Evolutionary conservation across 768 basidiomycete genomes (phyloP).

Genomic region (Pulveroboletus frians): DNA sequence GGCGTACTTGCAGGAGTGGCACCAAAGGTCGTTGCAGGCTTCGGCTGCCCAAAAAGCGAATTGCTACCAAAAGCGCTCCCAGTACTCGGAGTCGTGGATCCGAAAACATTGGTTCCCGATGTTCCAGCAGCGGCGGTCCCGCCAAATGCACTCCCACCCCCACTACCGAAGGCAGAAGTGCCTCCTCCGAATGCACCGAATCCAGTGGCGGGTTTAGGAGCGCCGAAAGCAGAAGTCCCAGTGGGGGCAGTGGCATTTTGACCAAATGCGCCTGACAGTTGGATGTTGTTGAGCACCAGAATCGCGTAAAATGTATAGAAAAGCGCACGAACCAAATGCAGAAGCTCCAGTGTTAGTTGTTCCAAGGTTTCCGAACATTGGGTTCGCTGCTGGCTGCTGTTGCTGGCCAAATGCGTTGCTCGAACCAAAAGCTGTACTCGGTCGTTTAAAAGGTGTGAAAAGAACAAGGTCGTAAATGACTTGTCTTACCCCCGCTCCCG

Average conservation of each 20-base stretch:
- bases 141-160: constrained; percentile 39
- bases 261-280: constrained; percentile 36
- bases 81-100: constrained; percentile 28
- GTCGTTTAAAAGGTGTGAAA: constrained; percentile 21
- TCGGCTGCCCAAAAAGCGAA: constrained; percentile 56
- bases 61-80: constrained; percentile 41
- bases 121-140: constrained; percentile 26
- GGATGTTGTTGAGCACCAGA: constrained; percentile 4
- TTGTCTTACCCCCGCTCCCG: constrained; percentile 45
- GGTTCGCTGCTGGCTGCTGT: constrained; percentile 64
- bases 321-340: constrained; percentile 31
- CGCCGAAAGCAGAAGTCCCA: constrained; percentile 51
- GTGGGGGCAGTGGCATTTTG: constrained; percentile 34
- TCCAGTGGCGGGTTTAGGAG: constrained; percentile 63
- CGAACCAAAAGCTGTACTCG: constrained; percentile 48
- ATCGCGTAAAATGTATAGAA: constrained; percentile 1
- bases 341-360: constrained; percentile 32
- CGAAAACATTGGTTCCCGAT: constrained; percentile 33
- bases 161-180: constrained; percentile 46
- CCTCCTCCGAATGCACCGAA: constrained; percentile 74
- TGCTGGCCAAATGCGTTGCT: constrained; percentile 59
- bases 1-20: constrained; percentile 31
- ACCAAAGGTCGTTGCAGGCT: constrained; percentile 43
- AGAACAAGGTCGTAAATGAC: constrained; percentile 26
- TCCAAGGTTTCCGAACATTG: constrained; percentile 71